These are phyloP conservation scores for Recurvomyces mirabilis DNA, from an alignment of 495 filamentous ascomycete genomes.

Conservation along the genomic window DNA sequence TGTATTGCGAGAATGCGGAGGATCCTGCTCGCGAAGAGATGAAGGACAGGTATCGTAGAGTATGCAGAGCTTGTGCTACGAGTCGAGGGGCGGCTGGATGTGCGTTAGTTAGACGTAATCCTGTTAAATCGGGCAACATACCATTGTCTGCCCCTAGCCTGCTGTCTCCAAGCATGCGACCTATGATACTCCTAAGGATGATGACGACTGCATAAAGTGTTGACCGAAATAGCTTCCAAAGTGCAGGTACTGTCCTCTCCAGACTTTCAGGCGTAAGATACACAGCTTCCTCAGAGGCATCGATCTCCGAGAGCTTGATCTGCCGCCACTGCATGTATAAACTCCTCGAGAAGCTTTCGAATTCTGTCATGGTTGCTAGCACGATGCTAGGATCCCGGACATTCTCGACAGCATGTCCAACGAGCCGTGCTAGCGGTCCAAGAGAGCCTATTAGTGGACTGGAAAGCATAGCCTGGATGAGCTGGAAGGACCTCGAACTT, in stretches of 20 bases:
- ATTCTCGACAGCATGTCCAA: constrained; percentile 61
- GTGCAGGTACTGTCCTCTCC: constrained; percentile 54
- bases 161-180: constrained; percentile 50
- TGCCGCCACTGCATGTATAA: constrained; percentile 73
- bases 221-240: constrained; percentile 76
- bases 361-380: constrained; percentile 55
- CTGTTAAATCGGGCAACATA: constrained; percentile 28
- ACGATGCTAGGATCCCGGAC: constrained; percentile 49
- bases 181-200: constrained; percentile 59
- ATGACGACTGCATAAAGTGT: constrained; percentile 71
- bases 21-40: constrained; percentile 68
- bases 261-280: constrained; percentile 61
- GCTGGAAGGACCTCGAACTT: constrained; percentile 40
- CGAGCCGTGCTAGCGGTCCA: constrained; percentile 66
- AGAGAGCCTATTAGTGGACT: constrained; percentile 67
- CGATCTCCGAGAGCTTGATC: constrained; percentile 74
- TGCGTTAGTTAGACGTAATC: neutral
- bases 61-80: constrained; percentile 64
- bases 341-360: constrained; percentile 58
- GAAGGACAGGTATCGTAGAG: constrained; percentile 76
- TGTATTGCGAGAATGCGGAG: constrained; percentile 65
- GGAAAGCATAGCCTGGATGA: constrained; percentile 34
- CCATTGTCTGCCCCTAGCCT: constrained; percentile 43
- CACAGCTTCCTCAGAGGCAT: constrained; percentile 58
- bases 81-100: constrained; percentile 50